Percentiles rank a stretch among this genome's conserved stretches.
phyloP scores from a whole-genome alignment of 2,329 filamentous ascomycete species.

The Blastomyces emzantsi region DNA sequence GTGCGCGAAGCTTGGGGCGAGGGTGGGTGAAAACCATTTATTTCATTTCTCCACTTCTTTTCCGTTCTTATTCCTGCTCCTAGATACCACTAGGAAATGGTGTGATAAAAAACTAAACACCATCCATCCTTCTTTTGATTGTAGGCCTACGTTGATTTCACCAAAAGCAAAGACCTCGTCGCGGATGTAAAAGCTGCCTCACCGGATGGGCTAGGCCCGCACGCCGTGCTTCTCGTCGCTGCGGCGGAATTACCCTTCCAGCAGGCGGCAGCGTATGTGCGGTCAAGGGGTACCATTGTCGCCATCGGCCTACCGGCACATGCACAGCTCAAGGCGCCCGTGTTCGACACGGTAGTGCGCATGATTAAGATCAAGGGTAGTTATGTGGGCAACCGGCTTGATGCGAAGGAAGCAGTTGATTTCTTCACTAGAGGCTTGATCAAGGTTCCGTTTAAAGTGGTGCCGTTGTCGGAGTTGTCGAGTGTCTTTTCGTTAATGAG shows the following conservation, averaged over 20 bases:
- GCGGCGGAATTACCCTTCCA: constrained; percentile 90
- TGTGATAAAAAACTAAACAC: constrained; percentile 5
- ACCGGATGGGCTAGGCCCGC: constrained; percentile 69
- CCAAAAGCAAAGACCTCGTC: constrained; percentile 64
- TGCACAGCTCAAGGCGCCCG: constrained; percentile 70
- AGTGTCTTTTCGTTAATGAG: constrained; percentile 69
- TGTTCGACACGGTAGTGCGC: constrained; percentile 79
- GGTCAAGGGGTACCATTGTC: constrained; percentile 70
- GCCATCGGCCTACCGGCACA: constrained; percentile 81
- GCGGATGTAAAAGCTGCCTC: constrained; percentile 76
- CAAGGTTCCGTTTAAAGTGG: constrained; percentile 76
- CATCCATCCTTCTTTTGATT: background rate
- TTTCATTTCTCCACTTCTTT: background rate
- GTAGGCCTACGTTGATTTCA: constrained; percentile 68
- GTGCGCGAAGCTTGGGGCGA: constrained; percentile 58
- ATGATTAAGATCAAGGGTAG: constrained; percentile 91
- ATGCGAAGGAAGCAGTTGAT: constrained; percentile 80
- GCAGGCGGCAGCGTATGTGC: constrained; percentile 81
- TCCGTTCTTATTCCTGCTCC: background rate
- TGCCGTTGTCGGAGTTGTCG: constrained; percentile 69
- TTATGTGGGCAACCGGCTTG: constrained; percentile 87
- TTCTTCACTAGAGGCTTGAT: constrained; percentile 80
- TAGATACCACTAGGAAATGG: too few species aligned
- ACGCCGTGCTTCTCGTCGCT: constrained; percentile 79
- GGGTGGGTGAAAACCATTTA: constrained; percentile 24